Base-by-base conservation (phyloP, 768 basidiomycete genomes). In the Kwoniella botswanensis region DNA sequence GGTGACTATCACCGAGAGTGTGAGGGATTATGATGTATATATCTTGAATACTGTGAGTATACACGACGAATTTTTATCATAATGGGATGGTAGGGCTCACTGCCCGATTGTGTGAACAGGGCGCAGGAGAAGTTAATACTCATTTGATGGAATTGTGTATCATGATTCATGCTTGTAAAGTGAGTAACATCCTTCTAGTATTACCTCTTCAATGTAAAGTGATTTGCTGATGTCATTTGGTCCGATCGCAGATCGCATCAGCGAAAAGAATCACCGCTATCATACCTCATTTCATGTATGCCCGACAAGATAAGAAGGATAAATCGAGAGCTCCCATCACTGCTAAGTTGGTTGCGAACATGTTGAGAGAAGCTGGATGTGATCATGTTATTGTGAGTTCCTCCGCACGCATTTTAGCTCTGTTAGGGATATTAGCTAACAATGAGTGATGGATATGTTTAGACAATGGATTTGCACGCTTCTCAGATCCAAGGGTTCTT, bases 401-500 rank as follows among this genome's bases (percentile, higher is more conserved):
- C 12, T 50, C 12, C 46, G 18, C 18, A 15, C 46, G 46, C 18
- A 18, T 13, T 46, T 12, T 13, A 50, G 17, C n/a, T n/a, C 12
- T 18, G n/a, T n/a, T 29, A 11, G 52, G 22, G 24, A 3, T 43
- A 52, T 44, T 35, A 35, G 35, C 35, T 35, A 7, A 35, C 4
- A n/a, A n/a, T 43, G 22, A 22, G 52, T 35, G 41, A 24, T 35
- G 22, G 35, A 60, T 18, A 3, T 26, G 12, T 15, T 2, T 65
- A 83, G 82, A 98, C 96, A n/a, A 96, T 98, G 92, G 95, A 98
- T 83, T 86, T 98, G 62, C 96, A 98, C 80, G 95, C 96, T 53
- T 92, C 92, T 78, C 96, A 98, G 86, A 98, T 98, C 71, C 96
- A 98, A 82, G 96, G 96, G 7, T 98, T 98, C 87, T 98, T 98